These are phyloP conservation scores for Pythium brassicae DNA, from an alignment of 352 stramenopile species.

Conservation along the genomic window DNA sequence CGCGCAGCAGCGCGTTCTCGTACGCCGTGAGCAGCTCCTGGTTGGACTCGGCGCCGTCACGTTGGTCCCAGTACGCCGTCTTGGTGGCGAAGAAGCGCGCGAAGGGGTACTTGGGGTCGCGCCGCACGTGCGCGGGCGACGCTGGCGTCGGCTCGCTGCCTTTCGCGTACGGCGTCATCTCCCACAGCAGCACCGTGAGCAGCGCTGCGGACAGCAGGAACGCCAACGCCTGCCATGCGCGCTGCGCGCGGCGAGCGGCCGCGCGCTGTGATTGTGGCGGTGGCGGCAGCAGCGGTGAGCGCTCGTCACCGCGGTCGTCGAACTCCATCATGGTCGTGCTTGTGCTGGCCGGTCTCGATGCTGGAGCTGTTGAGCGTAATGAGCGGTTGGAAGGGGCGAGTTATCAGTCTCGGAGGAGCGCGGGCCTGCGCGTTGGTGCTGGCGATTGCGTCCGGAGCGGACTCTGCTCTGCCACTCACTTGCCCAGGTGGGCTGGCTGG, in stretches of 20 bases:
- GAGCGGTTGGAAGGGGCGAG: not conserved
- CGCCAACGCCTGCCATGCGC: slow-evolving; percentile 11
- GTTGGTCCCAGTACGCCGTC: slow-evolving; percentile 56
- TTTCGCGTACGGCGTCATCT: slow-evolving; percentile 10
- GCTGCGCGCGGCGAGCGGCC: slow-evolving; percentile 1
- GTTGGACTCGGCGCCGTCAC: slow-evolving; percentile 15
- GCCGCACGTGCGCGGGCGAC: slow-evolving; percentile 7
- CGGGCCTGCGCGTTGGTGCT: too few species aligned
- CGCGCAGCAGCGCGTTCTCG: slow-evolving; percentile 19
- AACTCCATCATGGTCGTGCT: not conserved
- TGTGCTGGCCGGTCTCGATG: not conserved
- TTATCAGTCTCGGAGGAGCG: too few species aligned
- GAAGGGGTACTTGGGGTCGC: slow-evolving; percentile 14
- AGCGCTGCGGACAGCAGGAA: slow-evolving; percentile 10
- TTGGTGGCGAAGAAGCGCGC: slow-evolving; percentile 46
- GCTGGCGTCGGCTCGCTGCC: slow-evolving; percentile 3
- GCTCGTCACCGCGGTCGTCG: not conserved
- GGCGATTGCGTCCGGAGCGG: not conserved
- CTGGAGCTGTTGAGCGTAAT: not conserved
- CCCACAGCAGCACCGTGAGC: slow-evolving; percentile 14
- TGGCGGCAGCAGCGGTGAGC: slow-evolving; percentile 2
- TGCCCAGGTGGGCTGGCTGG: not conserved
- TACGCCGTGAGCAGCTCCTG: slow-evolving; percentile 21
- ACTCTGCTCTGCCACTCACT: not conserved
- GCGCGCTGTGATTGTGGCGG: slow-evolving; percentile 8